Percentiles rank a stretch among this genome's conserved stretches.
Evolutionary conservation across 139 green algal genomes (phyloP).

Genomic region (Chlamydomonas urium): DNA sequence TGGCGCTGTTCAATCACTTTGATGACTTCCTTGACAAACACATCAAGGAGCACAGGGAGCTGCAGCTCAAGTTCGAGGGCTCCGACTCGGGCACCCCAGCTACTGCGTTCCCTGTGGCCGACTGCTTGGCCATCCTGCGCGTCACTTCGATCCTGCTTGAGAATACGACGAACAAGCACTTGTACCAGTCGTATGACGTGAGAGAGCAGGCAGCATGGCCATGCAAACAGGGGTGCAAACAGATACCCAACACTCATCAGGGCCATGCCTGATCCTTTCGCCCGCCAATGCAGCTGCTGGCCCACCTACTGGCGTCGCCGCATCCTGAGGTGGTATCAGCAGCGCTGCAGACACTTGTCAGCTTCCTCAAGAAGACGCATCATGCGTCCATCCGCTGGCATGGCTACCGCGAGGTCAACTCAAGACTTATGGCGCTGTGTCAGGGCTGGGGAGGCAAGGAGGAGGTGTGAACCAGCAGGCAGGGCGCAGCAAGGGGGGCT

Average conservation of each 20-base stretch:
- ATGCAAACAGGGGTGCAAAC: not conserved
- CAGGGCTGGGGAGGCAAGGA: slow-evolving; percentile 82
- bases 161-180: slow-evolving; percentile 87
- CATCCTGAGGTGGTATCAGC: slow-evolving; percentile 62
- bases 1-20: slow-evolving; percentile 80
- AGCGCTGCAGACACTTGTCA: slow-evolving; percentile 60
- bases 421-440: slow-evolving; percentile 62
- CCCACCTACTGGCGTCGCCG: slow-evolving; percentile 62
- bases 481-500: too few relatives aligned
- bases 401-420: slow-evolving; percentile 52
- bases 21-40: slow-evolving; percentile 74
- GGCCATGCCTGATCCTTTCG: not conserved
- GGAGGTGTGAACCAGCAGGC: slow-evolving; percentile 36
- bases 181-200: slow-evolving; percentile 88
- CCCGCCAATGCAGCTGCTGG: slow-evolving; percentile 60
- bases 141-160: slow-evolving; percentile 76
- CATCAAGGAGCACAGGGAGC: slow-evolving; percentile 51
- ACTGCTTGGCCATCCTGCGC: slow-evolving; percentile 62
- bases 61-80: slow-evolving; percentile 48
- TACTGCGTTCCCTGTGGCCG: slow-evolving; percentile 54
- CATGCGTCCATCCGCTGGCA: slow-evolving; percentile 62
- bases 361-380: slow-evolving; percentile 72
- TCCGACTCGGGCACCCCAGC: not conserved
- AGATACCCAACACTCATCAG: not conserved
- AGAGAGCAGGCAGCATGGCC: slow-evolving; percentile 9